Conservation (phyloP, 306 rosid genomes). For the Carpinus viminea region DNA sequence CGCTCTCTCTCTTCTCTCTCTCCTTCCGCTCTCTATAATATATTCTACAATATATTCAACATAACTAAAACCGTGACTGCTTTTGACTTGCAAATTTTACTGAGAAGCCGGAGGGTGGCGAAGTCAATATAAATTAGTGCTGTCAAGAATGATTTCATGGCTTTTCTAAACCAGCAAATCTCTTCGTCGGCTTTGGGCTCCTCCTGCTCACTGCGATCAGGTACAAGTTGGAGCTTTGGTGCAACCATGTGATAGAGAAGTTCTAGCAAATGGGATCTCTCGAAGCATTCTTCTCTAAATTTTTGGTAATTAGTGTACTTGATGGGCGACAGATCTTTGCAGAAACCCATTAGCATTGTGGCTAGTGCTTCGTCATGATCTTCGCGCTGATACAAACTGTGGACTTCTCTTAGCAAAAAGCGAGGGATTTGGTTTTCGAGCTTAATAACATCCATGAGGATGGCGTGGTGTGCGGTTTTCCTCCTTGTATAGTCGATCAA, state of each 20-base stretch:
- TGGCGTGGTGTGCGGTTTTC: background rate
- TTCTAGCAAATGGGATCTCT: constrained; percentile 2
- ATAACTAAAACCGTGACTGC: background rate
- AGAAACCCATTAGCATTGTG: background rate
- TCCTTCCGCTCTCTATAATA: no score
- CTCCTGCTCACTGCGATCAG: background rate
- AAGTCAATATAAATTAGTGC: background rate
- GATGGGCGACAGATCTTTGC: background rate
- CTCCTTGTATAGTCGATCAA: constrained; percentile 1
- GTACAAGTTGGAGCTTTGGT: background rate
- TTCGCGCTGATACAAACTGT: background rate
- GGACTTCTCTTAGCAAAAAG: constrained; percentile 2
- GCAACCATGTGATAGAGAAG: constrained; percentile 6
- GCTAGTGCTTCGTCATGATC: background rate
- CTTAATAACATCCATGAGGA: constrained; percentile 16
- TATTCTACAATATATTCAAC: no score
- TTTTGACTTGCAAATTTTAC: background rate
- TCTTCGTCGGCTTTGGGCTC: background rate
- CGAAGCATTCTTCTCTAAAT: background rate
- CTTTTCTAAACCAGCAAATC: background rate
- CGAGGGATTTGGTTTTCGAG: constrained; percentile 19
- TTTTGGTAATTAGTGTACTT: background rate
- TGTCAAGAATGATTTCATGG: background rate
- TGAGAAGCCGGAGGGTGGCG: background rate
- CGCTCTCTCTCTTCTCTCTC: no score